A percentile compares a stretch with the other conserved stretches of the same genome.
Evolutionary conservation across 176 grass and related monocot genomes (phyloP).

Genomic region (sorghum (Sorghum bicolor)): Sorghum_bicolor_NCBIv3 NC_012873.2:48030001-48030500

Average conservation of each 20-base stretch:
- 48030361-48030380: too few species aligned
- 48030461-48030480: not conserved
- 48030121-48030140: not conserved
- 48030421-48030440: not conserved
- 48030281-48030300: too few species aligned
- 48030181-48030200: not conserved
- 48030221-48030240: not conserved
- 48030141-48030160: not conserved
- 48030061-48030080: not conserved
- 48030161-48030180: not conserved
- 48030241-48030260: not conserved
- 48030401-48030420: not conserved
- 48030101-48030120: not conserved
- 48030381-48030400: too few species aligned
- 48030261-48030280: not conserved
- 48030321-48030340: too few species aligned
- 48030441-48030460: not conserved
- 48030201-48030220: not conserved
- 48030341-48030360: too few species aligned
- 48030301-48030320: too few species aligned
- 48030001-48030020: not conserved
- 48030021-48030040: not conserved
- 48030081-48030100: not conserved
- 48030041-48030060: not conserved
- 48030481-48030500: too few species aligned